phyloP scores from a whole-genome alignment of 2,329 filamentous ascomycete species.

The Penicillium oxalicum region DNA sequence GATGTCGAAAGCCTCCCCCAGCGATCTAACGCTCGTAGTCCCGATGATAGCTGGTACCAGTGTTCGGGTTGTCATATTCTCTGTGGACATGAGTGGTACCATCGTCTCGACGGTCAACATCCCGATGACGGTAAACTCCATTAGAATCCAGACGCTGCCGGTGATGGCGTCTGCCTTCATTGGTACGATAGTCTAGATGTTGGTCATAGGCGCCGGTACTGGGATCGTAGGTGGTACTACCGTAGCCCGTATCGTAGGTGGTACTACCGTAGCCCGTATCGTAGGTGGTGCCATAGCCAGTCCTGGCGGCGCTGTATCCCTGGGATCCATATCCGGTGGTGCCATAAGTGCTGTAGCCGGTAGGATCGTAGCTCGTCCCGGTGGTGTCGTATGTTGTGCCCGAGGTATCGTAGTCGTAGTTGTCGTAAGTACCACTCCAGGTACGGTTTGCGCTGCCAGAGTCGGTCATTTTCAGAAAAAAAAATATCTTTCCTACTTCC shows the following conservation, averaged over 20 bases:
- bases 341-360: constrained; percentile 15
- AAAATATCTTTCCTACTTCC: no score
- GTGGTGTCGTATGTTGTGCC: constrained; percentile 16
- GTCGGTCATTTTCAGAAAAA: constrained; percentile 12
- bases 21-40: constrained; percentile 26
- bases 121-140: constrained; percentile 29
- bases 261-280: constrained; percentile 19
- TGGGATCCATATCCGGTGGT: constrained; percentile 13
- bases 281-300: constrained; percentile 11
- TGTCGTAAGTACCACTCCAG: constrained; percentile 12
- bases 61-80: constrained; percentile 21
- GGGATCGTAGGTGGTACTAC: constrained; percentile 22
- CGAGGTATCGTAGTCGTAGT: constrained; percentile 11
- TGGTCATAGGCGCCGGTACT: constrained; percentile 29
- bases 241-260: constrained; percentile 14
- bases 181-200: constrained; percentile 29
- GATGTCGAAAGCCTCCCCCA: no score
- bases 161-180: constrained; percentile 23
- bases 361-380: constrained; percentile 22
- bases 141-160: constrained; percentile 27
- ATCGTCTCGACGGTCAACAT: constrained; percentile 28
- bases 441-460: constrained; percentile 11
- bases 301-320: constrained; percentile 9
- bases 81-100: constrained; percentile 26
- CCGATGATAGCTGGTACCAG: constrained; percentile 26